These are phyloP conservation scores for Pistacia atlantica DNA, from an alignment of 345 rosid species.

Conservation along the genomic window DNA sequence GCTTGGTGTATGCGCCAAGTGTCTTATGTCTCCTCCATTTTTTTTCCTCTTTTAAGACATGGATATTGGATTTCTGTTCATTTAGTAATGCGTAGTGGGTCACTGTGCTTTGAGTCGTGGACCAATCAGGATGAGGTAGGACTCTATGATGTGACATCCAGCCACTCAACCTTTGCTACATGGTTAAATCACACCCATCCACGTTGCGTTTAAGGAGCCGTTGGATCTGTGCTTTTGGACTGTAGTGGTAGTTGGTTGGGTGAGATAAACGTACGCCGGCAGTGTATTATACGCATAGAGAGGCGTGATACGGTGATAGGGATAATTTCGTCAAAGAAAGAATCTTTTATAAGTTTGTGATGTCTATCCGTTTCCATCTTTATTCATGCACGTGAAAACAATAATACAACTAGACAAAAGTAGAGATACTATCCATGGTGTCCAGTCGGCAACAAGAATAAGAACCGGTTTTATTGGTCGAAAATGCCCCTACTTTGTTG, in stretches of 20 bases:
- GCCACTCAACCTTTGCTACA: constrained; percentile 18
- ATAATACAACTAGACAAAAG: no score
- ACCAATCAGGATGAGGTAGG: constrained; percentile 28
- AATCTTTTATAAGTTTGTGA: background rate
- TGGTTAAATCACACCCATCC: constrained; percentile 25
- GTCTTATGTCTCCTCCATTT: constrained; percentile 26
- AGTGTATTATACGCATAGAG: background rate
- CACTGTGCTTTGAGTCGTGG: constrained; percentile 38
- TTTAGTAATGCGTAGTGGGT: constrained; percentile 30
- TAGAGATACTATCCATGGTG: background rate
- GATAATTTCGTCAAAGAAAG: constrained; percentile 22
- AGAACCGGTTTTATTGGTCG: background rate
- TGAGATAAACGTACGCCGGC: background rate
- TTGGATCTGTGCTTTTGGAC: background rate
- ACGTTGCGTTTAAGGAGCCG: constrained; percentile 30
- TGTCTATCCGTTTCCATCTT: no score
- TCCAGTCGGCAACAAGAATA: background rate
- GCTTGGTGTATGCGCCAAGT: constrained; percentile 42
- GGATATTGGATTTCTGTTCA: constrained; percentile 7
- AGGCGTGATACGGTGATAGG: background rate
- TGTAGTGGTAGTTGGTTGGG: constrained; percentile 15
- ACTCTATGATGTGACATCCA: constrained; percentile 8
- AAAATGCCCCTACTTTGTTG: background rate
- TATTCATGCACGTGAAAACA: no score
- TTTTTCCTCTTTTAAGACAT: constrained; percentile 35